Evolutionary conservation across 805 yeast species (phyloP).

Genomic region (Torulaspora franciscae): DNA sequence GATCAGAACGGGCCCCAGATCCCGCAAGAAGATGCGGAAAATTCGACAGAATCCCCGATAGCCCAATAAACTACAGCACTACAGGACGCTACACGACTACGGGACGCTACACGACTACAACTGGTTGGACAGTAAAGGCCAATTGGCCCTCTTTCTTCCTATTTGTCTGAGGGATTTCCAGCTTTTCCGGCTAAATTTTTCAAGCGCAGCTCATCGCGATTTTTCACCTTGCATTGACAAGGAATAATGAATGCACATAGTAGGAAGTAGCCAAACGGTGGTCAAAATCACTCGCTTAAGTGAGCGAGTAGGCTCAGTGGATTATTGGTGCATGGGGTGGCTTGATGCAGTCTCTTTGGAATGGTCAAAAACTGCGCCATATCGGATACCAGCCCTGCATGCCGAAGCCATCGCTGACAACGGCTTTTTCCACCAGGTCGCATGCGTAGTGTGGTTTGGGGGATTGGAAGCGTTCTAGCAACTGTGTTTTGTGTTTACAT

Average conservation of each 20-base stretch:
- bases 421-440: not conserved
- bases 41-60: not conserved
- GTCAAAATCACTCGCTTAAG: not conserved
- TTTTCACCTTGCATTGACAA: not conserved
- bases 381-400: constrained; percentile 1
- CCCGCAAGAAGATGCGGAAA: not conserved
- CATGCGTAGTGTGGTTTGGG: not conserved
- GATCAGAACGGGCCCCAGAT: not conserved
- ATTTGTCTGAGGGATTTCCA: not conserved
- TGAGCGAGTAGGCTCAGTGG: not conserved
- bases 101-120: too few relatives aligned
- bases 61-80: not conserved
- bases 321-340: not conserved
- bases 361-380: not conserved
- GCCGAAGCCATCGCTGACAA: constrained; percentile 1
- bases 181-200: not conserved
- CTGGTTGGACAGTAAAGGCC: too few relatives aligned
- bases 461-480: too few relatives aligned
- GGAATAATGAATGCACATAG: not conserved
- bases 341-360: not conserved
- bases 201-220: not conserved
- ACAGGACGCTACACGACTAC: too few relatives aligned
- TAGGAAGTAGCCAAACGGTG: not conserved
- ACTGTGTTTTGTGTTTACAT: too few relatives aligned
- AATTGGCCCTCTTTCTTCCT: too few relatives aligned